A percentile compares a stretch with the other conserved stretches of the same genome.
These are phyloP conservation scores for Tricholoma matsutake DNA, from an alignment of 768 basidiomycete species.

Conservation along the genomic window DNA sequence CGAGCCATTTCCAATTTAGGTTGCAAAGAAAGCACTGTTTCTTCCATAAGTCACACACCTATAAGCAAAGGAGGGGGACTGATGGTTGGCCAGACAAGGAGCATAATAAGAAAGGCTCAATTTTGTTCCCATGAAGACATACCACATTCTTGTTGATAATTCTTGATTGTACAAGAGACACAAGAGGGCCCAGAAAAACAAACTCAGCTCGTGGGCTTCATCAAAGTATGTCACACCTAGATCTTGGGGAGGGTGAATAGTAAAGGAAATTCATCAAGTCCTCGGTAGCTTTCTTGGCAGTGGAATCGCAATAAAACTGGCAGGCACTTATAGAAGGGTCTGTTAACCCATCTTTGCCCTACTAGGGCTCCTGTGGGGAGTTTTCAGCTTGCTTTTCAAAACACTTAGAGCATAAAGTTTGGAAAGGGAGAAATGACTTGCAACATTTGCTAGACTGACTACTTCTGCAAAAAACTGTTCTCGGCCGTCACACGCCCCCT, in stretches of 20 bases:
- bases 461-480: background rate
- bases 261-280: no score
- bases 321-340: no score
- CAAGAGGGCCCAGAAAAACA: background rate
- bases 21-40: background rate
- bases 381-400: background rate
- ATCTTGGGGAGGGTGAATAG: no score
- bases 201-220: background rate
- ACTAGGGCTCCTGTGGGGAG: no score
- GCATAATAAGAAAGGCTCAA: background rate
- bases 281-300: no score
- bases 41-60: background rate
- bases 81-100: background rate
- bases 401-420: background rate
- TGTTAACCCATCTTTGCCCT: no score
- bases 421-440: background rate
- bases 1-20: background rate
- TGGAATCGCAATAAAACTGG: no score
- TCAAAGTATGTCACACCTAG: background rate
- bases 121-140: background rate
- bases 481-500: background rate
- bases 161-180: background rate
- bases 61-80: background rate
- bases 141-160: background rate
- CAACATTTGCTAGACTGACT: background rate